A percentile compares a stretch with the other conserved stretches of the same genome.
These are phyloP conservation scores for Amaranthus cruentus DNA, from an alignment of 148 eudicot genomes.

Conservation along the genomic window DNA sequence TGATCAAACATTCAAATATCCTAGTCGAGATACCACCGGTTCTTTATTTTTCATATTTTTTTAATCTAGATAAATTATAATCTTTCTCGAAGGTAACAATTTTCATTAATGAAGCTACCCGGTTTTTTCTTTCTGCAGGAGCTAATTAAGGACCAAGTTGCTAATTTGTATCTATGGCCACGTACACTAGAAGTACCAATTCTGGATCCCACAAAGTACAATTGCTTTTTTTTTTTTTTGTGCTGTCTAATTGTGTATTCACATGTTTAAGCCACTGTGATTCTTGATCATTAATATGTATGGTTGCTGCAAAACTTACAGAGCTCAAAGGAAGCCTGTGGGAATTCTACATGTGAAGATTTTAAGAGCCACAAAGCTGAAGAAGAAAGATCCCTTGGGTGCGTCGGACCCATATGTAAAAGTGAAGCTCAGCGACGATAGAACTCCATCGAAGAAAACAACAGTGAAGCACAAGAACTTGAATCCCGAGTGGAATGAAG, in stretches of 20 bases:
- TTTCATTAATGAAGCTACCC: too few species aligned
- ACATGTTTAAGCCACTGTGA: not conserved
- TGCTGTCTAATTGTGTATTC: not conserved
- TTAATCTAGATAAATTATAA: too few species aligned
- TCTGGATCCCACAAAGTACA: conserved; percentile 77
- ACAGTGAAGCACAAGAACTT: conserved; percentile 76
- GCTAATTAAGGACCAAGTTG: conserved; percentile 76
- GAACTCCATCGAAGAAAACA: conserved; percentile 85
- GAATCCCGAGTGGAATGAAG: conserved; percentile 96
- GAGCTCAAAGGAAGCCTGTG: conserved; percentile 77
- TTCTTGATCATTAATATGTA: conserved; percentile 1
- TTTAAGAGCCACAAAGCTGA: conserved; percentile 63
- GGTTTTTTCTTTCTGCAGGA: conserved; percentile 41
- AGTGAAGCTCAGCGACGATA: conserved; percentile 71
- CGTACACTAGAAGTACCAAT: conserved; percentile 78
- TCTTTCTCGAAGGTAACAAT: too few species aligned
- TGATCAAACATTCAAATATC: too few species aligned
- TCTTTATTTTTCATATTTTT: too few species aligned
- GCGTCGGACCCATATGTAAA: conserved; percentile 85
- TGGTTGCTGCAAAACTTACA: conserved; percentile 26
- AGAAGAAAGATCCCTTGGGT: conserved; percentile 79
- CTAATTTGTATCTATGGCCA: conserved; percentile 95
- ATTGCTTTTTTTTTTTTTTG: not conserved
- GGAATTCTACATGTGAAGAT: conserved; percentile 83
- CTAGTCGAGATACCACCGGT: too few species aligned